Base-by-base conservation (phyloP, 169 alveolate genomes). In the Besnoitia besnoiti region DNA sequence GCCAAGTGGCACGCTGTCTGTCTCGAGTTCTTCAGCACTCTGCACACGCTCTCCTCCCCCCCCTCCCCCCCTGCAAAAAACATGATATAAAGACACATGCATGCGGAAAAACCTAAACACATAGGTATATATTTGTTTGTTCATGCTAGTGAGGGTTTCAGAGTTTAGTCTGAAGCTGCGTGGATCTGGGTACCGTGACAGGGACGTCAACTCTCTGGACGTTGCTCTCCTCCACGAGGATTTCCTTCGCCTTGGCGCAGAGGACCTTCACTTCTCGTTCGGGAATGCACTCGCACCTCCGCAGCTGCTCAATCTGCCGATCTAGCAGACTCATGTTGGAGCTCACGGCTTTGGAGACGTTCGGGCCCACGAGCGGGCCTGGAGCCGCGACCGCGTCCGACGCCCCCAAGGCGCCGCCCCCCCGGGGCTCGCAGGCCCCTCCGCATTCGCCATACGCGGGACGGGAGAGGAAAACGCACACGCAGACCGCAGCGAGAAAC, bases 121-220 rank as follows among this genome's bases (percentile, higher is more conserved):
- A n/a, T n/a, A n/a, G n/a, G n/a, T n/a, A n/a, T n/a, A n/a, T n/a
- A n/a, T n/a, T n/a, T n/a, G n/a, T n/a, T n/a, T n/a, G n/a, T n/a
- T n/a, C n/a, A n/a, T n/a, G n/a, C n/a, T n/a, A n/a, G n/a, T n/a
- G n/a, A n/a, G n/a, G n/a, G n/a, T n/a, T n/a, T n/a, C n/a, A n/a
- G n/a, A n/a, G n/a, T n/a, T n/a, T n/a, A n/a, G n/a, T n/a, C n/a
- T n/a, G n/a, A n/a, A n/a, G n/a, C n/a, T n/a, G n/a, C 40, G 80
- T 19, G 77, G 35, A 39, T 47, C 49, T 33, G 55, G 91, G 0
- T 7, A 98, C 99, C 84, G 99, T 99, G 73, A 99, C 99, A 16
- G 99, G 99, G 5, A 99, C 98, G 90, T 98, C 98, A 27, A 99
- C 98, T 50, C 98, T 96, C 94, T 98, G 99, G 55, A 99, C 99